Evolutionary conservation across 805 yeast genomes (phyloP), one percentile per base, ranked within the genome.

Genomic region (Clavispora santaluciae): DNA sequence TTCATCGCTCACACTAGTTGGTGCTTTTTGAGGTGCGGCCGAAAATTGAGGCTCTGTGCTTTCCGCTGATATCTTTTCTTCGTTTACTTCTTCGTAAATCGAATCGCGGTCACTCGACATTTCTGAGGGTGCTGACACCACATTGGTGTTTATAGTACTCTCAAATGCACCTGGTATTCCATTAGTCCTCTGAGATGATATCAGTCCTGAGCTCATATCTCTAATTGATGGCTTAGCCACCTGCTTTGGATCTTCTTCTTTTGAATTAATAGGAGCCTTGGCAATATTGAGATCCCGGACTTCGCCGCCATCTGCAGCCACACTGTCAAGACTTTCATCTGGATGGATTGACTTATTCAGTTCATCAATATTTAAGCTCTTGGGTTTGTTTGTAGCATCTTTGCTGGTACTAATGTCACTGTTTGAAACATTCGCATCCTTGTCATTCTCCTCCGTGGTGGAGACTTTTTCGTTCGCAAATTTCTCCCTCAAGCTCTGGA

Each of bases 401-500:
- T 18, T 21, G 8, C 20, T n/a, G n/a, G 8, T 15, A 8, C 13
- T 31, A 18, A 31, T n/a, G 13, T 13, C 6, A 20, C 16, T 15
- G 16, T 33, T 20, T 2, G 35, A 20, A 12, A 20, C 10, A 22
- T 22, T 23, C 4, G 12, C 18, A 5, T n/a, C 5, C 21, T 34
- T 22, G 6, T 11, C 38, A 11, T 11, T 17, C 16, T 29, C 24
- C 16, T 17, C 33, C n/a, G 36, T 3, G 30, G 31, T 34, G 11
- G 28, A 5, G 4, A 38, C 21, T n/a, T 26, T 39, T 16, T 50
- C 54, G 10, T 39, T 39, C 5, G 57, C 47, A 22, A 64, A 55
- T 37, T 62, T 53, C 34, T 63, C 65, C 21, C 63, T 57, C 36
- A 66, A 53, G 38, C 63, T 56, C 42, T 62, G 68, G 46, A 64